phyloP scores from a whole-genome alignment of 1,284 basidiomycete species.

The Tranzscheliella williamsii region DNA sequence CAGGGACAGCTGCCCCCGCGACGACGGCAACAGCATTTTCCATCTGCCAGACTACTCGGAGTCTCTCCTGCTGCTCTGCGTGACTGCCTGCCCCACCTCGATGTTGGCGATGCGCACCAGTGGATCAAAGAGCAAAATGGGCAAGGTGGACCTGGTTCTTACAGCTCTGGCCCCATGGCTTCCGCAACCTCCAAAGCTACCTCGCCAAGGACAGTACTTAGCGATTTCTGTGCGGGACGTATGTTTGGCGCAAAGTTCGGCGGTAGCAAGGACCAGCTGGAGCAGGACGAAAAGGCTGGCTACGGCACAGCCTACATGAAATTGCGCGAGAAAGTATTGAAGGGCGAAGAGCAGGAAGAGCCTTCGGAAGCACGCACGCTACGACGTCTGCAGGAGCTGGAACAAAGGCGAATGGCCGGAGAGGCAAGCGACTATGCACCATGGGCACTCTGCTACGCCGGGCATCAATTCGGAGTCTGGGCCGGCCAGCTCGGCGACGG shows the following conservation, averaged over 20 bases:
- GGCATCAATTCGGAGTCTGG: slow-evolving; percentile 82
- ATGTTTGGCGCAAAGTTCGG: slow-evolving; percentile 23
- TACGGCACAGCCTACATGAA: slow-evolving; percentile 43
- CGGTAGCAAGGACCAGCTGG: slow-evolving; percentile 10
- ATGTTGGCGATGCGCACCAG: slow-evolving; percentile 79
- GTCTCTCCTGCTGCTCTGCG: slow-evolving; percentile 70
- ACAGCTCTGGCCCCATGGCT: slow-evolving; percentile 54
- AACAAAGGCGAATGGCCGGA: slow-evolving; percentile 9
- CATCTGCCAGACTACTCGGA: slow-evolving; percentile 66
- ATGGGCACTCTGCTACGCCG: slow-evolving; percentile 56
- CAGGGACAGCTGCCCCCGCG: slow-evolving; percentile 29
- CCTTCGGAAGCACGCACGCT: slow-evolving; percentile 6
- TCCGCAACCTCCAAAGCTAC: slow-evolving; percentile 9
- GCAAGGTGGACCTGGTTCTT: slow-evolving; percentile 54
- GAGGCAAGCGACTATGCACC: slow-evolving; percentile 17
- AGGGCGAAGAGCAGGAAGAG: slow-evolving; percentile 25
- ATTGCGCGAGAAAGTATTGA: slow-evolving; percentile 16
- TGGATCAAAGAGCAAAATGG: slow-evolving; percentile 65
- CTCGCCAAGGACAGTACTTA: slow-evolving; percentile 31
- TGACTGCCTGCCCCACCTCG: slow-evolving; percentile 81
- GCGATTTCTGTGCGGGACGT: slow-evolving; percentile 40
- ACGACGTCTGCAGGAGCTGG: slow-evolving; percentile 30
- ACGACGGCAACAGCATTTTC: slow-evolving; percentile 36
- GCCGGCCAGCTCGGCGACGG: slow-evolving; percentile 98
- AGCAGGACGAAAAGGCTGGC: slow-evolving; percentile 17